phyloP scores from a whole-genome alignment of 2,329 filamentous ascomycete species.

The Colletotrichum tropicale region DNA sequence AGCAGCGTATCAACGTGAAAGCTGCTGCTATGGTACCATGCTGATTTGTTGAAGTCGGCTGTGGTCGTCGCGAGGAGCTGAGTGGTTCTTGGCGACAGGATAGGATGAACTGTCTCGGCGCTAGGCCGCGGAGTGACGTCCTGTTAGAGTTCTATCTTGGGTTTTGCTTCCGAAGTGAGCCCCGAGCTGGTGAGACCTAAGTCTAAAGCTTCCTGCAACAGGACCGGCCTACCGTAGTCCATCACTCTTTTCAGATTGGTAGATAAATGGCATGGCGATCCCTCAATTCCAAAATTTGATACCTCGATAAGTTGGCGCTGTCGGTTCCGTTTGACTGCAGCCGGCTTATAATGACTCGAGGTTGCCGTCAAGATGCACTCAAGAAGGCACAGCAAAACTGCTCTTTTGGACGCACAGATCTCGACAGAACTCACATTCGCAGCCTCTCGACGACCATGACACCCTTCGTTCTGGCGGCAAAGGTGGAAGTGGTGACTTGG shows the following conservation, averaged over 20 bases:
- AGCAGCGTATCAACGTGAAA: not conserved
- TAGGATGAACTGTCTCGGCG: not conserved
- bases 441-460: not conserved
- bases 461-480: not conserved
- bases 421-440: not conserved
- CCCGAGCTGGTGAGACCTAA: not conserved
- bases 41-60: not conserved
- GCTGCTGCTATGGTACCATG: not conserved
- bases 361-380: not conserved
- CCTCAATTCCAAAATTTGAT: too few species aligned
- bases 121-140: not conserved
- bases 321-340: not conserved
- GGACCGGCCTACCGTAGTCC: accelerated
- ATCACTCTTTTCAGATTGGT: not conserved
- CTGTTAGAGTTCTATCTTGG: not conserved
- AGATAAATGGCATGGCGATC: not conserved
- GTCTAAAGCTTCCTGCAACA: not conserved
- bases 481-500: not conserved
- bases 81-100: not conserved
- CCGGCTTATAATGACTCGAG: not conserved
- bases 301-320: not conserved
- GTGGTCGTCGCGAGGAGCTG: not conserved
- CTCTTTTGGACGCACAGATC: not conserved
- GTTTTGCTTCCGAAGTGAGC: not conserved
- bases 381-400: not conserved